These are phyloP conservation scores for Drechslerella coelobrocha DNA, from an alignment of 2,329 filamentous ascomycete genomes.

Conservation along the genomic window DNA sequence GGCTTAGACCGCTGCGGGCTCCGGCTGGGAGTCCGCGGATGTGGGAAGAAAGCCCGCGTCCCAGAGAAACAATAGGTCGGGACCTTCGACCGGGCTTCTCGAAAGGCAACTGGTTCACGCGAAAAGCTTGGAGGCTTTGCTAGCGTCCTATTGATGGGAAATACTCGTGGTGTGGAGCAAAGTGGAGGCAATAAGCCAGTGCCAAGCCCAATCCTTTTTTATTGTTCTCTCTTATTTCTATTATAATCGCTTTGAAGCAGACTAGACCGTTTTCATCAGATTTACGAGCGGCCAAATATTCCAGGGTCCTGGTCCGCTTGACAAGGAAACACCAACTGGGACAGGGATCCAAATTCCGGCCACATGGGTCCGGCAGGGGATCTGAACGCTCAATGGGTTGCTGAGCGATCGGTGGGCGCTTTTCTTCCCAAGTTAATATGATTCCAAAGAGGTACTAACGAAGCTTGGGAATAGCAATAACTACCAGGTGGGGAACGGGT, in stretches of 20 bases:
- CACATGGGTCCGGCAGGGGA: constrained; percentile 47
- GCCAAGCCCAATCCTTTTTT: constrained; percentile 27
- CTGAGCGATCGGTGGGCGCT: constrained; percentile 10
- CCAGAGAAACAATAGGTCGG: constrained; percentile 42
- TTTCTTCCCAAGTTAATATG: background rate
- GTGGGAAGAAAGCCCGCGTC: constrained; percentile 50
- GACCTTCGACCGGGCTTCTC: constrained; percentile 50
- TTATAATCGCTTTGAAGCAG: constrained; percentile 46
- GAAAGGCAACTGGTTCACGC: constrained; percentile 50
- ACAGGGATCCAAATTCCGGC: constrained; percentile 42
- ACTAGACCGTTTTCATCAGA: no score
- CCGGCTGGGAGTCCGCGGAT: constrained; percentile 50
- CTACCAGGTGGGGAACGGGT: constrained; percentile 48
- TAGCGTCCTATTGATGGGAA: constrained; percentile 49
- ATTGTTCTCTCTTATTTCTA: background rate
- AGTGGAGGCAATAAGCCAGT: constrained; percentile 22
- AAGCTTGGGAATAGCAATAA: constrained; percentile 8
- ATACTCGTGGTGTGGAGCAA: constrained; percentile 21
- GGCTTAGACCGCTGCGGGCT: constrained; percentile 29
- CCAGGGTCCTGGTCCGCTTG: constrained; percentile 41
- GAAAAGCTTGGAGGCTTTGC: constrained; percentile 24
- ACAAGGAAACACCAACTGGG: constrained; percentile 19
- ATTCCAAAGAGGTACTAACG: background rate
- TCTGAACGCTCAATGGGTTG: constrained; percentile 24
- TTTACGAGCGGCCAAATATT: constrained; percentile 40